Evolutionary conservation across 805 yeast genomes (phyloP).

Genomic region (Cyberlindnera japonica): DNA sequence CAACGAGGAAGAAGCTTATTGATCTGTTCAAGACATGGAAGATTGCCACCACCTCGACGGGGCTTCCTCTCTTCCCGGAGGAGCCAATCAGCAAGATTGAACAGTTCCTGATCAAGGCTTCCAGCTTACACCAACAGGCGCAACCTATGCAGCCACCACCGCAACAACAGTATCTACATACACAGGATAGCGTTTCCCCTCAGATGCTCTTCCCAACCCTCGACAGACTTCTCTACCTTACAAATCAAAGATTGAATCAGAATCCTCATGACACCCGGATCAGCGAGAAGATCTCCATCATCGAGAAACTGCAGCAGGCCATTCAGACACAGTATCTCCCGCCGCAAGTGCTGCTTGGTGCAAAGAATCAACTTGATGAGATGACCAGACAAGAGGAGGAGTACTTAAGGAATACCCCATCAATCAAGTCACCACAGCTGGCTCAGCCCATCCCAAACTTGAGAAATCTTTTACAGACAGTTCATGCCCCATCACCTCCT

Average conservation of each 20-base stretch:
- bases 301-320: constrained; percentile 34
- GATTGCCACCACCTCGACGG: constrained; percentile 55
- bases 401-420: constrained; percentile 29
- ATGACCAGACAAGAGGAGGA: constrained; percentile 37
- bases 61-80: constrained; percentile 65
- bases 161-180: constrained; percentile 7
- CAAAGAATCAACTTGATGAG: constrained; percentile 36
- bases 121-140: constrained; percentile 37
- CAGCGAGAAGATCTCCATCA: constrained; percentile 31
- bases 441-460: constrained; percentile 16
- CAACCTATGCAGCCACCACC: constrained; percentile 13
- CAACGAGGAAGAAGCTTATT: constrained; percentile 67
- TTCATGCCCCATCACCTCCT: constrained; percentile 6
- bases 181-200: too few relatives aligned
- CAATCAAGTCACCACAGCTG: constrained; percentile 18
- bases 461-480: constrained; percentile 4
- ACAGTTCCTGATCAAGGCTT: constrained; percentile 60
- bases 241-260: constrained; percentile 31
- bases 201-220: constrained; percentile 30
- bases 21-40: constrained; percentile 89
- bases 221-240: constrained; percentile 33
- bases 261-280: constrained; percentile 30
- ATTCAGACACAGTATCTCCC: constrained; percentile 33
- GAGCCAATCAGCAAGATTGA: constrained; percentile 72
- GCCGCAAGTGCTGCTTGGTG: constrained; percentile 29